These are phyloP conservation scores for Macrocybe gigantea DNA, from an alignment of 768 basidiomycete species.

Conservation along the genomic window DNA sequence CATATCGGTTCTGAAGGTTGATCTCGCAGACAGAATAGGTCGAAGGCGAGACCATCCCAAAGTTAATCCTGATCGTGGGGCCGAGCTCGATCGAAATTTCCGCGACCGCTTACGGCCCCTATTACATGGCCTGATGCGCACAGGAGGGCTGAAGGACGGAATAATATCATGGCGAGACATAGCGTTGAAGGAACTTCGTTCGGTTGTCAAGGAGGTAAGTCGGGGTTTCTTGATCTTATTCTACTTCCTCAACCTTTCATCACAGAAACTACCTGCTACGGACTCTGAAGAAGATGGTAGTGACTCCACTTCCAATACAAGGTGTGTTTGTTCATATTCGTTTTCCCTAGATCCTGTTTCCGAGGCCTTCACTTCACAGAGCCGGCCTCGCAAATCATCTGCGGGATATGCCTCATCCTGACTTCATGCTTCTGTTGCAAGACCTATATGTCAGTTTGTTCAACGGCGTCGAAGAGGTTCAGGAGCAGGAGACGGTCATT, in stretches of 20 bases:
- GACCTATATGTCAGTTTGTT: constrained; percentile 58
- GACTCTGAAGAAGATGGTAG: constrained; percentile 11
- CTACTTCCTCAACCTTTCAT: background rate
- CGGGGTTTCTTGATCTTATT: background rate
- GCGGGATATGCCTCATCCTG: constrained; percentile 58
- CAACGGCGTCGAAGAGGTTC: constrained; percentile 62
- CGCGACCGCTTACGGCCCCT: constrained; percentile 66
- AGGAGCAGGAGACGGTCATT: constrained; percentile 53
- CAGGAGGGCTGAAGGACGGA: constrained; percentile 65
- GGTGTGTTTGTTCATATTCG: too few species aligned
- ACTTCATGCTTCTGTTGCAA: constrained; percentile 61
- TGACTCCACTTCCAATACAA: too few species aligned
- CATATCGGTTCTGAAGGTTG: constrained; percentile 61
- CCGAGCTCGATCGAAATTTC: constrained; percentile 36
- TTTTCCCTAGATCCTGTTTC: too few species aligned
- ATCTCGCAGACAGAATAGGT: constrained; percentile 52
- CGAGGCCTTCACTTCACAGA: constrained; percentile 7
- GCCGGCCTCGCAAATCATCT: constrained; percentile 48
- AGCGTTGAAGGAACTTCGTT: constrained; percentile 54
- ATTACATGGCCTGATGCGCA: constrained; percentile 70
- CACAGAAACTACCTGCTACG: background rate
- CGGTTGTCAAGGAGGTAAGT: constrained; percentile 55
- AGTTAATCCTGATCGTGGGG: background rate
- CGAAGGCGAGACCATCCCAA: background rate
- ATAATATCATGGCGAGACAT: constrained; percentile 65